Conservation (phyloP, 1,284 basidiomycete genomes). For the Agroathelia rolfsii region DNA sequence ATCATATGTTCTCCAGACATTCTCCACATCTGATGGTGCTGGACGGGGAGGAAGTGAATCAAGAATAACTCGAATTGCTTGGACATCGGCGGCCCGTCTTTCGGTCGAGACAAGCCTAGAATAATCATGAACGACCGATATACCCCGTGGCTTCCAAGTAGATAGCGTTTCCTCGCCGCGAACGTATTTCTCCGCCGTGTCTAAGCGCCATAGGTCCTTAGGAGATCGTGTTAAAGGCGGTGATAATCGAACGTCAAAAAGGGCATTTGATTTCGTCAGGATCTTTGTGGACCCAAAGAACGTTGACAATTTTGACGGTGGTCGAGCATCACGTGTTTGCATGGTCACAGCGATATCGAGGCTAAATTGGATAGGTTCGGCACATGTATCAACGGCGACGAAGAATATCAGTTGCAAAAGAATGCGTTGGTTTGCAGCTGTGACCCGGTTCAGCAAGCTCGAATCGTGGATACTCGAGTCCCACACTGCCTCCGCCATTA, state of each 20-base stretch:
- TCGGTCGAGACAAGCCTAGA: slow-evolving; percentile 61
- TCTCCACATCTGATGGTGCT: slow-evolving; percentile 40
- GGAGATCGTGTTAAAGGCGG: slow-evolving; percentile 83
- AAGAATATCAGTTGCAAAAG: slow-evolving; percentile 72
- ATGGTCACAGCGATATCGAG: slow-evolving; percentile 87
- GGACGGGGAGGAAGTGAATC: slow-evolving; percentile 40
- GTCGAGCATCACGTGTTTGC: slow-evolving; percentile 76
- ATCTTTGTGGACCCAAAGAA: slow-evolving; percentile 73
- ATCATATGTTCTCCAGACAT: slow-evolving; percentile 52
- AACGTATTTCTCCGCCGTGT: slow-evolving; percentile 91
- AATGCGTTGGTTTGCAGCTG: slow-evolving; percentile 68
- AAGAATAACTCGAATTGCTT: slow-evolving; percentile 76
- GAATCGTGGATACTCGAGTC: slow-evolving; percentile 92
- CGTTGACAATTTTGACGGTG: slow-evolving; percentile 67
- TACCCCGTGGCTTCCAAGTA: slow-evolving; percentile 79
- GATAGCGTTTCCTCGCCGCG: slow-evolving; percentile 81
- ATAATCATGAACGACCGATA: slow-evolving; percentile 84
- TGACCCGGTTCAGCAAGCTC: slow-evolving; percentile 77
- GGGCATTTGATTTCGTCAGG: slow-evolving; percentile 64
- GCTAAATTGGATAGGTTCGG: slow-evolving; percentile 74
- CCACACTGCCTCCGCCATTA: slow-evolving; percentile 75
- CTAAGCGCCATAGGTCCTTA: slow-evolving; percentile 87
- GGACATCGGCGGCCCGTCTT: slow-evolving; percentile 76
- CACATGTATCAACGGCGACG: slow-evolving; percentile 76
- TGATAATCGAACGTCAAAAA: slow-evolving; percentile 74